phyloP scores from a whole-genome alignment of 139 green algal species.

The Astrephomene gubernaculifera region DNA sequence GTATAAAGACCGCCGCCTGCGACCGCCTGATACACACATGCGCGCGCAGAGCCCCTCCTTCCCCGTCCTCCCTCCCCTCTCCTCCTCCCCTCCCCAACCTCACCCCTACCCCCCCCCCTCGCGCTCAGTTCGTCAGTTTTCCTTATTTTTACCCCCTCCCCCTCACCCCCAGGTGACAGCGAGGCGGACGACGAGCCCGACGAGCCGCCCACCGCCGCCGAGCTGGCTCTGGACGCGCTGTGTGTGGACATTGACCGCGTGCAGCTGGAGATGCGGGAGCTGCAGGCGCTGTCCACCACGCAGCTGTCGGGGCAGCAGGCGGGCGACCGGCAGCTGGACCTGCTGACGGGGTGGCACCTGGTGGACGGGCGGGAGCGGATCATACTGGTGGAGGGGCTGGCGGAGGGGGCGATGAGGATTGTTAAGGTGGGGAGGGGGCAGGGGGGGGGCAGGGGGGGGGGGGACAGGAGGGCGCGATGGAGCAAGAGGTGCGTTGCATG shows the following conservation, averaged over 20 bases:
- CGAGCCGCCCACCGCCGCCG: constrained; percentile 39
- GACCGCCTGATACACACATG: too few species aligned
- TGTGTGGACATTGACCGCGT: constrained; percentile 52
- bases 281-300: constrained; percentile 64
- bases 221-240: constrained; percentile 48
- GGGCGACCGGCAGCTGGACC: constrained; percentile 46
- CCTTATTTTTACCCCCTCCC: too few species aligned
- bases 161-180: constrained; percentile 15
- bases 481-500: too few species aligned
- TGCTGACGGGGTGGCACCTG: constrained; percentile 76
- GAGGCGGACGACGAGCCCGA: constrained; percentile 27
- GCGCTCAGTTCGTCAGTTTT: too few species aligned
- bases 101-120: neutral
- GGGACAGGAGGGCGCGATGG: neutral
- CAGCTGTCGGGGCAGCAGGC: constrained; percentile 57
- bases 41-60: too few species aligned
- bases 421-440: constrained; percentile 2
- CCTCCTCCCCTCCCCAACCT: neutral
- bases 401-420: constrained; percentile 48
- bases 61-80: too few species aligned
- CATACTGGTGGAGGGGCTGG: constrained; percentile 68
- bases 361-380: constrained; percentile 68
- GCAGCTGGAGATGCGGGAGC: constrained; percentile 52
- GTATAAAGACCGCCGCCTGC: too few species aligned
- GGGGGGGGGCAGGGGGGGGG: neutral